Percentiles rank a stretch among this genome's conserved stretches.
Conservation (phyloP, 768 basidiomycete genomes). For the Serendipita indica region DNA sequence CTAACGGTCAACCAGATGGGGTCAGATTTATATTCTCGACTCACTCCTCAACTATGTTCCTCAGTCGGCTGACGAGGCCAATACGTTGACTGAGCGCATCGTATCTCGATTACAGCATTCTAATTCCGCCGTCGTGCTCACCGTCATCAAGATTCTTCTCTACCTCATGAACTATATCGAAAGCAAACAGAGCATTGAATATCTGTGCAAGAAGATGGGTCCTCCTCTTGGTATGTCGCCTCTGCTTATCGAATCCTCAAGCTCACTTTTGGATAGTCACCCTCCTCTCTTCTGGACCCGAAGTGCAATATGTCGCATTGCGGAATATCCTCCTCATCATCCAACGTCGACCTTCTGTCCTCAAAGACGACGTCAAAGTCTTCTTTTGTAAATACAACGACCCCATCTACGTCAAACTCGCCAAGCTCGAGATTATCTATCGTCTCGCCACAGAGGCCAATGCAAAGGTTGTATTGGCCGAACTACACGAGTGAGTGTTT, state of each 20-base stretch:
- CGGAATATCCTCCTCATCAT: constrained; percentile 96
- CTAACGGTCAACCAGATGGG: constrained; percentile 54
- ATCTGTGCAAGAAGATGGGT: constrained; percentile 94
- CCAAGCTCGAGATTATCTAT: constrained; percentile 98
- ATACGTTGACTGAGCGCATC: constrained; percentile 90
- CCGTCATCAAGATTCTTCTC: constrained; percentile 89
- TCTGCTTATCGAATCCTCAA: background rate
- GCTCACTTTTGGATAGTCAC: constrained; percentile 44
- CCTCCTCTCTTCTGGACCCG: constrained; percentile 87
- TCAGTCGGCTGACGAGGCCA: constrained; percentile 71
- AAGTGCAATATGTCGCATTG: constrained; percentile 95
- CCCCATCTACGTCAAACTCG: constrained; percentile 96
- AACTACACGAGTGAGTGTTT: constrained; percentile 67
- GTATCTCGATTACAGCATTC: constrained; percentile 89
- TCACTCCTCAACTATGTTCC: constrained; percentile 90
- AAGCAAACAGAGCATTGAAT: constrained; percentile 66
- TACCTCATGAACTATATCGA: constrained; percentile 99
- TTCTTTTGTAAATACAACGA: constrained; percentile 99
- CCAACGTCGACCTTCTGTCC: constrained; percentile 78
- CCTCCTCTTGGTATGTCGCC: constrained; percentile 67
- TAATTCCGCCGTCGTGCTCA: constrained; percentile 98
- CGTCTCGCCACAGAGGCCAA: constrained; percentile 91
- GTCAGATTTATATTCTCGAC: constrained; percentile 95
- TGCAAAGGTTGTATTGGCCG: constrained; percentile 79
- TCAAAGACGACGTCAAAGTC: constrained; percentile 95